phyloP scores from a whole-genome alignment of 768 basidiomycete species.

The Tulasnella sp. region DNA sequence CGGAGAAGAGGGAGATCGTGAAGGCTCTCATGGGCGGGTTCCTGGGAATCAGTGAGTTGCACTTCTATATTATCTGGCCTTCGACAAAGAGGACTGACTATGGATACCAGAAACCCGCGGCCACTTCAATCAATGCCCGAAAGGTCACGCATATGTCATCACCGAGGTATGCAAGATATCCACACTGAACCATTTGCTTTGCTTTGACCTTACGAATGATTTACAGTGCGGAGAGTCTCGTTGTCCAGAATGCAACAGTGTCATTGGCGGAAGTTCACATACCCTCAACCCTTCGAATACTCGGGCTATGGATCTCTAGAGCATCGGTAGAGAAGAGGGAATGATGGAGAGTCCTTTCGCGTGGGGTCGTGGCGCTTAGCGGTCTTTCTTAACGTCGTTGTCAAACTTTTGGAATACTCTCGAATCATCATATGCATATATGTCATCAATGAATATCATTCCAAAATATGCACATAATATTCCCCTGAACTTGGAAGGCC shows the following conservation, averaged over 20 bases:
- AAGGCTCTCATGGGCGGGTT: constrained; percentile 33
- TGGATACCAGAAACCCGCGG: constrained; percentile 9
- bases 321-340: neutral
- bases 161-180: constrained; percentile 17
- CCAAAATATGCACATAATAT: too few species aligned
- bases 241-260: constrained; percentile 25
- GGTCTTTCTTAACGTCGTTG: neutral
- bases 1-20: constrained; percentile 47
- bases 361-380: neutral
- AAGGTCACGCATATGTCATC: constrained; percentile 25
- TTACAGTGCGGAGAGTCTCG: constrained; percentile 19
- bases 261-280: constrained; percentile 23
- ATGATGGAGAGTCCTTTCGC: neutral
- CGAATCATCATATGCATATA: neutral
- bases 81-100: neutral
- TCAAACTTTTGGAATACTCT: neutral
- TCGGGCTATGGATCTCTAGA: constrained; percentile 21
- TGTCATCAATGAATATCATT: neutral
- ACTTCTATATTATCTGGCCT: neutral
- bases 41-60: neutral
- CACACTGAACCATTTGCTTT: neutral
- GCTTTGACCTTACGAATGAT: neutral
- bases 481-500: neutral
- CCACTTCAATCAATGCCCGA: constrained; percentile 21
- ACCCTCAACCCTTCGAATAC: constrained; percentile 17